Conservation (phyloP, 169 alveolate genomes). For the Cryptosporidium bovis region DNA sequence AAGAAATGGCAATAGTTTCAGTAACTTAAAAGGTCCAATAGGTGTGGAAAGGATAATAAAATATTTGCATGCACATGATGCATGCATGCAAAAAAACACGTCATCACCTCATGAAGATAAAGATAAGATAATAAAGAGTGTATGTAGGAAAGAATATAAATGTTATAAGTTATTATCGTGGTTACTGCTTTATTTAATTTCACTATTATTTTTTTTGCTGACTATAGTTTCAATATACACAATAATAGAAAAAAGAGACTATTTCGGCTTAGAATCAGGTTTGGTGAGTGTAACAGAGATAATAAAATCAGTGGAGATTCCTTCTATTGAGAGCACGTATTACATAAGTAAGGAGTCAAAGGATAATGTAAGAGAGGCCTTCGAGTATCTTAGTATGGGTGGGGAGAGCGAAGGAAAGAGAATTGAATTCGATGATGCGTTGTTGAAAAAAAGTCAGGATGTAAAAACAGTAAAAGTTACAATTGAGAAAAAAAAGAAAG, state of each 20-base stretch:
- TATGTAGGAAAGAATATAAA: neutral
- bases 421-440: neutral
- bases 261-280: neutral
- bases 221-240: constrained; percentile 21
- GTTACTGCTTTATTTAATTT: neutral
- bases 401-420: neutral
- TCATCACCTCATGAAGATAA: constrained; percentile 11
- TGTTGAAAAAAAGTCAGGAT: neutral
- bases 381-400: constrained; percentile 21
- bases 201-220: constrained; percentile 9
- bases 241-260: constrained; percentile 2
- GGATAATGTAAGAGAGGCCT: constrained; percentile 46
- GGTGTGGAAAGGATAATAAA: constrained; percentile 53
- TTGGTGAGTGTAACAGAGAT: constrained; percentile 11
- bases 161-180: neutral
- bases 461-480: neutral
- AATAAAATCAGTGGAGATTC: constrained; percentile 26
- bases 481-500: neutral
- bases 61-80: constrained; percentile 53
- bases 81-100: constrained; percentile 65
- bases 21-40: neutral
- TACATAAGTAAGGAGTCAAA: constrained; percentile 56
- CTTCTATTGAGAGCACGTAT: constrained; percentile 41
- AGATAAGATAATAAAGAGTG: neutral
- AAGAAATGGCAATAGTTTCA: neutral